These are phyloP conservation scores for Xylaria sp. DNA, from an alignment of 2,329 filamentous ascomycete genomes.

Conservation along the genomic window DNA sequence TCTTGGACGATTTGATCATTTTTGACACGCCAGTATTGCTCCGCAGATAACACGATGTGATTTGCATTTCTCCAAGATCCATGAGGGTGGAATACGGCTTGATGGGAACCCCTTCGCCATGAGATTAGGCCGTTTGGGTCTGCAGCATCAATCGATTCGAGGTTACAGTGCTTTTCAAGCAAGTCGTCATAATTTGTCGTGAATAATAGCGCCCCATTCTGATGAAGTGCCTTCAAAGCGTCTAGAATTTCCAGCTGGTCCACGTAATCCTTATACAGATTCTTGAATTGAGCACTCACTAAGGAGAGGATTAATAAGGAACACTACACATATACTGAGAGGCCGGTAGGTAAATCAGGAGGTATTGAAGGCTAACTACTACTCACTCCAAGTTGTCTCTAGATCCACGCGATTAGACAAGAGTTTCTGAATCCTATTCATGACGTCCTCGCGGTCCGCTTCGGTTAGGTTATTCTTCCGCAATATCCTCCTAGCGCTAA, in stretches of 20 bases:
- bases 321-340: neutral
- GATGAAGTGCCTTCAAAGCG: conserved; percentile 28
- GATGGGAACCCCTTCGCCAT: conserved; percentile 27
- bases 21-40: conserved; percentile 28
- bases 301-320: neutral
- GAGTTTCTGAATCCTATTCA: conserved; percentile 22
- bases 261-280: conserved; percentile 25
- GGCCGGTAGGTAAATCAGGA: neutral
- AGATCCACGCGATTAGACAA: conserved; percentile 12
- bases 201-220: conserved; percentile 31
- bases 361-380: neutral
- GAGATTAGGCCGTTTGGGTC: conserved; percentile 20
- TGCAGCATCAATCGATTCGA: conserved; percentile 28
- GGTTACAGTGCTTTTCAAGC: conserved; percentile 32
- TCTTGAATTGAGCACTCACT: conserved; percentile 36
- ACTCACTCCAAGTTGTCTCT: conserved; percentile 18
- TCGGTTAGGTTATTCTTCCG: conserved; percentile 11
- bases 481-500: conserved; percentile 7
- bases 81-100: conserved; percentile 36
- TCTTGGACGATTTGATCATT: conserved; percentile 19
- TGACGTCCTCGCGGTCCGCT: conserved; percentile 25
- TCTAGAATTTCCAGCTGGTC: conserved; percentile 30
- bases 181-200: conserved; percentile 37
- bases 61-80: conserved; percentile 33
- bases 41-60: conserved; percentile 31